Evolutionary conservation across 495 filamentous ascomycete genomes (phyloP), one percentile per base, ranked within the genome.

Genomic region (Penicillium longicatenatum): DNA sequence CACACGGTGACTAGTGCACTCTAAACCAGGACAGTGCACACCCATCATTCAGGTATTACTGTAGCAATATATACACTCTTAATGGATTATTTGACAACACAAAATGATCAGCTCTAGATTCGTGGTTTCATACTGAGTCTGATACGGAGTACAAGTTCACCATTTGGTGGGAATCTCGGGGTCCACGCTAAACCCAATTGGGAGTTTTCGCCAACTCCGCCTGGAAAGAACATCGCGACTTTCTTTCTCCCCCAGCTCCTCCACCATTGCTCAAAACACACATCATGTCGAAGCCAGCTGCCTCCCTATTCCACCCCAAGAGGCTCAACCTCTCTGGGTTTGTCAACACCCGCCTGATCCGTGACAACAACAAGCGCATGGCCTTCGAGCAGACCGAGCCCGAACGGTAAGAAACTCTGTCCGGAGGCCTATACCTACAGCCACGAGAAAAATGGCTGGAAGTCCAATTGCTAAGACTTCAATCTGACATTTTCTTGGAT

Each of bases 351-450:
- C 85, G 86, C 50, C 76, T 90, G 52, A 88, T 98, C 68, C 90
- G 93, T 59, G 94, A 98, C 68, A 90, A 97, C 77, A 89, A 91
- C 51, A 98, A 97, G 83, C 87, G 93, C 54, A 94, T 94, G 79
- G 91, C 90, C 26, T 96, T 91, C 63, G 91, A 86, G 53, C 81
- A 90, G 62, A 79, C 86, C 63, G 94, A 98, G 75, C 83, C 90
- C 7, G 87, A 96, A 76, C 86, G 92, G 92, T 95, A 72, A 42
- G 68, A 52, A 43, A 11, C 42, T 48, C 35, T 31, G 29, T 46
- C 39, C 24, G 1, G 12, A n/a, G n/a, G 26, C 41, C 11, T 30
- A 6, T 24, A 48, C 33, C 46, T 17, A 24, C 21, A 48, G 0
- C 24, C n/a, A 31, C 24, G 5, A 16, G 19, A 22, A n/a, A 48